Evolutionary conservation across 768 basidiomycete species (phyloP), one percentile per base, ranked within the genome.

Genomic region (Mycena amicta): DNA sequence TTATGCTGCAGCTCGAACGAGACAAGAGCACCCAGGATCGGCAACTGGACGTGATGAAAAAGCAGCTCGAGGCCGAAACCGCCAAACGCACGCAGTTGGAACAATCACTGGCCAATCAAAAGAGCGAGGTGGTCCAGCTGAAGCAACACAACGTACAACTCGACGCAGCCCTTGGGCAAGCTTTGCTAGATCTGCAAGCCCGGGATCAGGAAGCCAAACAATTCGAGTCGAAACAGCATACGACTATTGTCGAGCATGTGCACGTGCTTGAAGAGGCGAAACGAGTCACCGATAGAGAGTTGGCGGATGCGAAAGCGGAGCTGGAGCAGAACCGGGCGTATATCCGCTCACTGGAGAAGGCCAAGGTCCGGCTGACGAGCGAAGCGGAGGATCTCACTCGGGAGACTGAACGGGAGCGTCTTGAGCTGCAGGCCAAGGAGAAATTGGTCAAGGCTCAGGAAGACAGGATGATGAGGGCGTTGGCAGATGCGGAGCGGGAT

Each of bases 201-300:
- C 85, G 89, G 49, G 92, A 97, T 65, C 89, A 88, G 84, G 92
- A 95, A 56, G 83, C 93, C 62, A 91, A 87, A 63, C 90, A 95
- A 62, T 75, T 98, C 8, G 87, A 90, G 52, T 89, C 91, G 2
- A 86, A 83, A 68, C 90, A 97, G 68, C 93, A 98, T 77, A 98
- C 95, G 77, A 97, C 92, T n/a, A 95, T 97, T 58, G 95, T 98
- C 43, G 95, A 98, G 72, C 96, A 98, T 68, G 93, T 97, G 25
- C 89, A 98, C 70, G 96, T 98, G 27, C 81, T 96, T 12, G 95
- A 98, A 70, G 92, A 95, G 70, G 96, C 96, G 16, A 98, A 98
- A 72, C 87, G 87, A 31, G 87, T 96, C 56, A 95, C 96, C 1
- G 96, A 98, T 70, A 85, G 90, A 37, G 93, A 97, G 68, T 84